phyloP scores from a whole-genome alignment of 441 rosid genomes.

The Erysimum cheiri region DNA sequence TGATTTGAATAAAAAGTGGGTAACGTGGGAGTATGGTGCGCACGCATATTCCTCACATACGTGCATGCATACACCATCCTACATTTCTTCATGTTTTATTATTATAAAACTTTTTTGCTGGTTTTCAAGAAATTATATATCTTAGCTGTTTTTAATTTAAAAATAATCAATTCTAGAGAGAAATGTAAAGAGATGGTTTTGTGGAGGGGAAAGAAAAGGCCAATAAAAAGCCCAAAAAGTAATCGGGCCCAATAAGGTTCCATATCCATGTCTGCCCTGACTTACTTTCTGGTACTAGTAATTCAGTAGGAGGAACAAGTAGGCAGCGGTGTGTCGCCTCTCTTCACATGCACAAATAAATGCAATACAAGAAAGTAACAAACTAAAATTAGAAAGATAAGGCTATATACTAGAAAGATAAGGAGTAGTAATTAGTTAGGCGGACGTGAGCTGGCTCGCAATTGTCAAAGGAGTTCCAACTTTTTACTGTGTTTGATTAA shows the following conservation, averaged over 20 bases:
- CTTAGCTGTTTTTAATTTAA: neutral
- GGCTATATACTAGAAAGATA: neutral
- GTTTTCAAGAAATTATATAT: neutral
- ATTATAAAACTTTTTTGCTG: neutral
- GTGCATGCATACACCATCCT: slow-evolving; percentile 46
- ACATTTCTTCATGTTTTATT: slow-evolving; percentile 18
- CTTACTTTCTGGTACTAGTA: neutral
- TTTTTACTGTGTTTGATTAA: slow-evolving; percentile 35
- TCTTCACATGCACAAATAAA: slow-evolving; percentile 29
- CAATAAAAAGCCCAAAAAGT: neutral
- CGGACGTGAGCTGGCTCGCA: slow-evolving; percentile 28
- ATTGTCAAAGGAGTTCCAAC: slow-evolving; percentile 30
- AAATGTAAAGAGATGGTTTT: neutral
- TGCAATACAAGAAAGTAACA: slow-evolving; percentile 19
- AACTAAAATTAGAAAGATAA: slow-evolving; percentile 4
- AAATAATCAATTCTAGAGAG: neutral
- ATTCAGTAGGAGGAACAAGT: slow-evolving; percentile 30
- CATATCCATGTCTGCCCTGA: neutral
- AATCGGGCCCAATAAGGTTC: neutral
- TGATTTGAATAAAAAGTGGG: slow-evolving; percentile 30
- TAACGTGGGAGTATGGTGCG: slow-evolving; percentile 44
- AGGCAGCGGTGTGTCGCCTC: slow-evolving; percentile 33
- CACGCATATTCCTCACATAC: slow-evolving; percentile 38
- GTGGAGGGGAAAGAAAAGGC: neutral
- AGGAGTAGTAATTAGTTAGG: slow-evolving; percentile 26